These are phyloP conservation scores for Mycena kentingensis DNA, from an alignment of 768 basidiomycete species.

Conservation along the genomic window DNA sequence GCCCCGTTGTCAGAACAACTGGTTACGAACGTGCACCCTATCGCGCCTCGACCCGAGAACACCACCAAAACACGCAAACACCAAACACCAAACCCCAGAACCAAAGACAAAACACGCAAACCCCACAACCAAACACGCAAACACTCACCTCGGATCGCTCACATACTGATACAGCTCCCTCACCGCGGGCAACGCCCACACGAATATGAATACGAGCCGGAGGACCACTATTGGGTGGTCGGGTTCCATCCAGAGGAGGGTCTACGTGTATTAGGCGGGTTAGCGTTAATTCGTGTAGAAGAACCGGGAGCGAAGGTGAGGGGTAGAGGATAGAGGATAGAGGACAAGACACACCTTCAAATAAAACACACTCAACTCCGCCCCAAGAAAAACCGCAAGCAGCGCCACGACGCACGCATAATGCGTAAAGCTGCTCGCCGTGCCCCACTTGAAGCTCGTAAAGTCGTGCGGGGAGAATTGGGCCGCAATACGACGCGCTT, in stretches of 20 bases:
- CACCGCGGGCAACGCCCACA: slow-evolving; percentile 85
- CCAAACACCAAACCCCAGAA: background rate
- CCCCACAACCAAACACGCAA: background rate
- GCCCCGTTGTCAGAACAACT: no score
- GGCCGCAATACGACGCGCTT: slow-evolving; percentile 74
- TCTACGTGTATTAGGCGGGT: slow-evolving; percentile 32
- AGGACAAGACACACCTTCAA: slow-evolving; percentile 58
- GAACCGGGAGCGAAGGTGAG: slow-evolving; percentile 3
- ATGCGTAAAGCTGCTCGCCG: slow-evolving; percentile 70
- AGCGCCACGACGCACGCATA: slow-evolving; percentile 76
- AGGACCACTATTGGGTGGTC: slow-evolving; percentile 83
- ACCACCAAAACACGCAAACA: no score
- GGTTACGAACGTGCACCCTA: no score
- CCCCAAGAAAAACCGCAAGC: slow-evolving; percentile 77
- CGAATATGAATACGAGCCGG: slow-evolving; percentile 72
- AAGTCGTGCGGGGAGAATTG: slow-evolving; percentile 89
- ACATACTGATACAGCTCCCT: slow-evolving; percentile 84
- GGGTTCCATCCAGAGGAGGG: slow-evolving; percentile 84
- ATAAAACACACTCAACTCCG: slow-evolving; percentile 88
- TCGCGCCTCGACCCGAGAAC: no score
- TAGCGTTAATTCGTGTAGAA: slow-evolving; percentile 1
- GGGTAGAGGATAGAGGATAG: background rate
- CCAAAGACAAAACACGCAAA: background rate
- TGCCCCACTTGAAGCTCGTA: slow-evolving; percentile 87
- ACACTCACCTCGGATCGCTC: slow-evolving; percentile 72